These are phyloP conservation scores for Artemisia argyi DNA, from an alignment of 129 eudicot genomes.

Conservation along the genomic window DNA sequence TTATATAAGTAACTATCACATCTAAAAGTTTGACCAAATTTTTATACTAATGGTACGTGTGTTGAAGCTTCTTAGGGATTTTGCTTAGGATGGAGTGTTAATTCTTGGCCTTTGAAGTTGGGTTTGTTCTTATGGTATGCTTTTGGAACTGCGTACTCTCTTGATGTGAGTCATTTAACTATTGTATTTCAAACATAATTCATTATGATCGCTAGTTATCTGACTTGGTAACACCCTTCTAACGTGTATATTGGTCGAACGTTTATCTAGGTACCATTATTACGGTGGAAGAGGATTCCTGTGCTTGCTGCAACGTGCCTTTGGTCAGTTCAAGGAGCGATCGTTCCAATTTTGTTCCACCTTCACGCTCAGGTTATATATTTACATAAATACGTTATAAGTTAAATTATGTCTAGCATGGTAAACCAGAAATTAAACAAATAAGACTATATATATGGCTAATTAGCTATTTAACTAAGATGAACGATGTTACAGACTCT, in stretches of 20 bases:
- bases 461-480: neutral
- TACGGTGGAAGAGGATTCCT: conserved; percentile 39
- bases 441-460: neutral
- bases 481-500: conserved; percentile 17
- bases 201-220: too few relatives aligned
- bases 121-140: conserved; percentile 37
- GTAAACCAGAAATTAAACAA: neutral
- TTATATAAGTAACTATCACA: neutral
- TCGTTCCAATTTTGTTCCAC: conserved; percentile 35
- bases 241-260: neutral
- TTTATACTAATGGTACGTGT: neutral
- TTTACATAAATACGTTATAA: neutral
- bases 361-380: conserved; percentile 32
- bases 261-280: conserved; percentile 23
- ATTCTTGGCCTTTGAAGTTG: conserved; percentile 36
- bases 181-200: neutral
- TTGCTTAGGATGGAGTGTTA: conserved; percentile 27
- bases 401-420: neutral
- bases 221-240: too few relatives aligned
- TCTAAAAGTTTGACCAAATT: neutral
- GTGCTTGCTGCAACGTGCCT: conserved; percentile 32
- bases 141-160: conserved; percentile 37
- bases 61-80: conserved; percentile 28
- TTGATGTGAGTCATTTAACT: conserved; percentile 16
- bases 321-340: conserved; percentile 39